Evolutionary conservation across 164 flowering plant genomes (phyloP).

Genomic region (Kalanchoe fedtschenkoi): DNA sequence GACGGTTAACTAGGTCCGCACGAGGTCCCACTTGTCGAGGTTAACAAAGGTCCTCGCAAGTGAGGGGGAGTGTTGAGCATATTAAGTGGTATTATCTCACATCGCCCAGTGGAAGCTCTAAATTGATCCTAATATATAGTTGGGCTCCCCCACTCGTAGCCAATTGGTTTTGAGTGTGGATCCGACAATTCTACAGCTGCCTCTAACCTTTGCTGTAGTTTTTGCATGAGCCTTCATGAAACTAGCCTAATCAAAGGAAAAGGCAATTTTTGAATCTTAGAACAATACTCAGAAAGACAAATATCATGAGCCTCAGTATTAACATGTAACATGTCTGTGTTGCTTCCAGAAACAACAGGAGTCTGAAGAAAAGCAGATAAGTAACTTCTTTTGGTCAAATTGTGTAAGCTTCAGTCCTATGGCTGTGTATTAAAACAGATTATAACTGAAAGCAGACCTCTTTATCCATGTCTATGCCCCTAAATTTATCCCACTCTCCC

Average conservation of each 20-base stretch:
- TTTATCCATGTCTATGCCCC: slow-evolving; percentile 91
- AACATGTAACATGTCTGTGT: background rate
- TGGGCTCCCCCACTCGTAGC: no score
- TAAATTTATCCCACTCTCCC: slow-evolving; percentile 77
- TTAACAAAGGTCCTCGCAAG: no score
- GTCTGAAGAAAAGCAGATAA: background rate
- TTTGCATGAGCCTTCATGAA: slow-evolving; percentile 33
- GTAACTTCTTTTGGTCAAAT: background rate
- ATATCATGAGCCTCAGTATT: background rate
- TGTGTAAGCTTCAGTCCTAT: background rate
- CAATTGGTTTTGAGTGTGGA: no score
- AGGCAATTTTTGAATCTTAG: background rate
- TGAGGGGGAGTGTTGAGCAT: no score
- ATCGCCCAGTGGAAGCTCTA: no score
- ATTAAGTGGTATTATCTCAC: no score
- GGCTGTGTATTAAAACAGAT: background rate
- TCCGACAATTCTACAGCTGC: no score
- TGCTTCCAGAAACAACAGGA: background rate
- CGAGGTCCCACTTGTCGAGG: no score
- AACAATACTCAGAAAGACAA: background rate
- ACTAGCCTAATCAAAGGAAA: slow-evolving; percentile 23
- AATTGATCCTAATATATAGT: no score
- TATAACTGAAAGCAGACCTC: slow-evolving; percentile 37
- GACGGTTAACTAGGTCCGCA: no score
- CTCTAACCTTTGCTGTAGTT: slow-evolving; percentile 29